Evolutionary conservation across 2,329 filamentous ascomycete species (phyloP), one percentile per base, ranked within the genome.

Genomic region (Davidsoniella virescens): DNA sequence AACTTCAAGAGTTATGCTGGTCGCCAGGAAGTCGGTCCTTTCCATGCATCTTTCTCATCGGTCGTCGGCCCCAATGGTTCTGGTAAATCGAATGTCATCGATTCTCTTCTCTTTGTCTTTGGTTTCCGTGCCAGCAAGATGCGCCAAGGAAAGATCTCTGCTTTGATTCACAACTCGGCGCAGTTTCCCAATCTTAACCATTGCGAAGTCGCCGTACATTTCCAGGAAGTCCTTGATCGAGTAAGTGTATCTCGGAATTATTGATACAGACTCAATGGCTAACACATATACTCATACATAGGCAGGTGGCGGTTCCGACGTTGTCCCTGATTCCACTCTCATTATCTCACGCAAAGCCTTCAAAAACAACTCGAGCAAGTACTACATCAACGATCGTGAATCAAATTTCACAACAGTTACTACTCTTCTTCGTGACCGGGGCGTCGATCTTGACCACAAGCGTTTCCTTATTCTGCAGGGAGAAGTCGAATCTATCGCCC

Each of bases 1-100:
- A 98, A 98, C 65, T 98, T 98, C 77, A 98, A 98, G 70, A 96
- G 90, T 68, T 98, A 98, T 63, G 92, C 92, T 14, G 92, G 92
- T 3, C 74, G 84, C 54, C 92, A 98, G 64, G 83, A 94, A 66
- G 92, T 98, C 53, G 92, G 92, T 0, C 92, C 92, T 0, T 98
- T 98, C 63, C 92, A 98, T 63, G 76, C 86, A 1, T 98, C 92
- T 0, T 98, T 98, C 67, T 95, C 92, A 1, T 95, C 92, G 0
- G 92, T 98, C 2, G 92, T 98, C 8, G 93, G 92, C 0, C 92
- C 93, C 46, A 98, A 98, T 63, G 92, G 92, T 54, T 98, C 92
- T 8, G 92, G 92, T 53, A 98, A 98, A 64, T 96, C 92, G 18
- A 98, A 98, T 59, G 93, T 98, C 55, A 98, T 98, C 61, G 92